Conservation (phyloP, 1,284 basidiomycete species). For the Malassezia sp. region DNA sequence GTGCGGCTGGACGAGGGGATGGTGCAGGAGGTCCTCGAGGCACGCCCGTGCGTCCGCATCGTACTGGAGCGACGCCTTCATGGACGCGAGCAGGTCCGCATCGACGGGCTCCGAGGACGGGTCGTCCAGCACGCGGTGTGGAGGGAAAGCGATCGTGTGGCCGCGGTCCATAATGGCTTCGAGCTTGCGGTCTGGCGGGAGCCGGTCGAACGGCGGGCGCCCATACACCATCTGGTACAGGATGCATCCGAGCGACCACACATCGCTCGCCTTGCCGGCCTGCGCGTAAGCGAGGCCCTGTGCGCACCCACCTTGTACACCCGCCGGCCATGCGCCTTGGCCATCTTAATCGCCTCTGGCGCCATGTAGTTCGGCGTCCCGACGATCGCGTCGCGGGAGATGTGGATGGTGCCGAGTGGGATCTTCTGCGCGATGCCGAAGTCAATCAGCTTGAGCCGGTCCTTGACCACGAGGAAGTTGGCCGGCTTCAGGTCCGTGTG, state of each 20-base stretch:
- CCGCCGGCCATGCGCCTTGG: conserved; percentile 35
- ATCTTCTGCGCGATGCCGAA: conserved; percentile 91
- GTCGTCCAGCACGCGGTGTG: conserved; percentile 55
- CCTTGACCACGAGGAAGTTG: conserved; percentile 67
- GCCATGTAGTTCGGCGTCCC: conserved; percentile 47
- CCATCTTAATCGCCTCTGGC: conserved; percentile 44
- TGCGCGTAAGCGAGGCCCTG: too few relatives aligned
- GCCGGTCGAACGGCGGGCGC: conserved; percentile 73
- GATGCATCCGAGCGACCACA: conserved; percentile 96
- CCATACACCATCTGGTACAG: conserved; percentile 94
- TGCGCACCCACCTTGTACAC: too few relatives aligned
- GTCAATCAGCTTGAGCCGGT: conserved; percentile 84
- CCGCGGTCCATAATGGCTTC: conserved; percentile 67
- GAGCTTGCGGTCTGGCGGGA: conserved; percentile 81
- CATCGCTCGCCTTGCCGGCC: conserved; percentile 53
- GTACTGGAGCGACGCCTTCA: conserved; percentile 63
- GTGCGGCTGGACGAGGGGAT: conserved; percentile 42
- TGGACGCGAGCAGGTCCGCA: conserved; percentile 59
- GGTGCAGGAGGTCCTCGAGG: conserved; percentile 58
- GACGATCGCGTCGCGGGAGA: conserved; percentile 42
- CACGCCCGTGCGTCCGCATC: conserved; percentile 64
- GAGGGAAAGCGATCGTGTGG: conserved; percentile 64
- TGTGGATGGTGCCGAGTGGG: conserved; percentile 44
- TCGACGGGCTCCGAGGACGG: conserved; percentile 52
- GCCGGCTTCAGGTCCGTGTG: conserved; percentile 45